phyloP scores from a whole-genome alignment of 305 asterid species.

The Fraxinus ornus region DNA sequence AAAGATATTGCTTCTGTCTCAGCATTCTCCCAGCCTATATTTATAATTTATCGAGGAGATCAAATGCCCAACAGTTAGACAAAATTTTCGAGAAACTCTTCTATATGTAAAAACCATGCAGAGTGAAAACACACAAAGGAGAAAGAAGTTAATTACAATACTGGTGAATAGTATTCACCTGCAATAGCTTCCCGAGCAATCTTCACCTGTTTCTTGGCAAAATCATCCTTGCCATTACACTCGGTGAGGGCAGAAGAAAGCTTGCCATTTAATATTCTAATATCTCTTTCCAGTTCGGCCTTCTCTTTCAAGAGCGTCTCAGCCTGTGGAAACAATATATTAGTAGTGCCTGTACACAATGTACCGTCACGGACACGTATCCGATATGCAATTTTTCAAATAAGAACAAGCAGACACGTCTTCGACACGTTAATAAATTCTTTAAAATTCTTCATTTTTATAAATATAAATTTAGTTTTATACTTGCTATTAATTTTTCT shows the following conservation, averaged over 20 bases:
- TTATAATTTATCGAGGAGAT: slow-evolving; percentile 15
- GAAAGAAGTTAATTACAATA: not conserved
- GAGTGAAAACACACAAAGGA: not conserved
- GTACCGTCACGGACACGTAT: not conserved
- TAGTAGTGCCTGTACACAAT: not conserved
- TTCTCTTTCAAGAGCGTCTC: slow-evolving; percentile 46
- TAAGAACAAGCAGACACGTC: too few relatives aligned
- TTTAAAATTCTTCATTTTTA: too few relatives aligned
- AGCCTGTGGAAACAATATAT: slow-evolving; percentile 24
- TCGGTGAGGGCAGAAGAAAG: slow-evolving; percentile 62
- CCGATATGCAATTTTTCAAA: not conserved
- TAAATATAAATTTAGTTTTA: too few relatives aligned
- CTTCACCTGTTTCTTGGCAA: slow-evolving; percentile 66
- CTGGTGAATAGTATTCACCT: slow-evolving; percentile 42
- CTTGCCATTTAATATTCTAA: slow-evolving; percentile 45
- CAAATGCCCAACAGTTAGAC: not conserved
- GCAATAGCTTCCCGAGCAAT: slow-evolving; percentile 88
- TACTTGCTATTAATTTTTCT: too few relatives aligned
- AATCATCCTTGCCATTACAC: slow-evolving; percentile 61
- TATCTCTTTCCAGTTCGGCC: slow-evolving; percentile 54
- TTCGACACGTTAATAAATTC: too few relatives aligned
- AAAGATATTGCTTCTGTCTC: slow-evolving; percentile 55
- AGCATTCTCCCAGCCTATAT: slow-evolving; percentile 76
- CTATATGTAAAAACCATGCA: not conserved
- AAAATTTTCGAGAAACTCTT: not conserved